phyloP scores from a whole-genome alignment of 176 grass and related monocot genomes.

The Musa itinerans region DNA sequence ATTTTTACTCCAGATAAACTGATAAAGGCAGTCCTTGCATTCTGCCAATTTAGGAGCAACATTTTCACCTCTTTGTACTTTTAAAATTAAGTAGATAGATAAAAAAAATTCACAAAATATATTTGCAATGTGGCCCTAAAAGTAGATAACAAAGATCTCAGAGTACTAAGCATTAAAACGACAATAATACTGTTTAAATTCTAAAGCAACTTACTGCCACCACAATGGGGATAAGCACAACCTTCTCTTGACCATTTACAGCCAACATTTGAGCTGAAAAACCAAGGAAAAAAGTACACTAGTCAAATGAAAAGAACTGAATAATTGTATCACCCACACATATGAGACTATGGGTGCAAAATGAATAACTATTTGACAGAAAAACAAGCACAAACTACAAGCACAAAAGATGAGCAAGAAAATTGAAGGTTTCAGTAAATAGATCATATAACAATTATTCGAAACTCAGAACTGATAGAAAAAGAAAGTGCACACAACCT shows the following conservation, averaged over 20 bases:
- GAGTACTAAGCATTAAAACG: constrained; percentile 10
- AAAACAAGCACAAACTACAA: not conserved
- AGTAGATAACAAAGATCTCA: not conserved
- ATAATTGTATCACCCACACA: no score
- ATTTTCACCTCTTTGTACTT: no score
- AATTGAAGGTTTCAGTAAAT: not conserved
- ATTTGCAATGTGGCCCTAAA: not conserved
- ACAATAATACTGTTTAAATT: constrained; percentile 7
- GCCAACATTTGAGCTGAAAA: constrained; percentile 63
- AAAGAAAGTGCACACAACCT: not conserved
- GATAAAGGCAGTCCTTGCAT: no score
- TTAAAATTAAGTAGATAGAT: not conserved
- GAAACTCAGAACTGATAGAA: not conserved
- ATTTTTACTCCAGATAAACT: no score
- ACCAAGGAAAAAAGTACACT: constrained; percentile 14
- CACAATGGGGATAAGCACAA: constrained; percentile 64
- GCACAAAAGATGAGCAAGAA: not conserved
- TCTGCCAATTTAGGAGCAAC: no score
- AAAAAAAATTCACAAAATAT: not conserved
- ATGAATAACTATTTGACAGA: not conserved
- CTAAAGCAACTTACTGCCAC: constrained; percentile 56
- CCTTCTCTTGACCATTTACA: constrained; percentile 63
- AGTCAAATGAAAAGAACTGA: not conserved
- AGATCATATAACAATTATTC: no score
- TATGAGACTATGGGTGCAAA: no score